Conservation (phyloP, 2,329 filamentous ascomycete genomes). For the Aspergillus caelatus region DNA sequence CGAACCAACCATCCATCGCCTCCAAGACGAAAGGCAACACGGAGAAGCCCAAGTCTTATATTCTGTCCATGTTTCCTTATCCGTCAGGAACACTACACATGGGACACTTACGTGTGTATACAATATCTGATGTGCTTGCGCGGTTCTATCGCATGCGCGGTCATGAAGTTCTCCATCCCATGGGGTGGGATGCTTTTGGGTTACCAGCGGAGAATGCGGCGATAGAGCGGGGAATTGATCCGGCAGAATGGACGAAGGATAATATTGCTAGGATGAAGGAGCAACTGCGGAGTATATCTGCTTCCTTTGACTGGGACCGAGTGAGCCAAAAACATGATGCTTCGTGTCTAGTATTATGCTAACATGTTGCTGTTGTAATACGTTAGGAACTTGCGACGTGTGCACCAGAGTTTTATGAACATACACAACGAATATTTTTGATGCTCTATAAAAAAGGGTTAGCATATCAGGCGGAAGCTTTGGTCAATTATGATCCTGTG, state of each 20-base stretch:
- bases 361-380: constrained; percentile 11
- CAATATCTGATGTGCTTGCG: constrained; percentile 83
- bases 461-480: constrained; percentile 79
- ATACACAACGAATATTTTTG: constrained; percentile 84
- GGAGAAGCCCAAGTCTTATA: constrained; percentile 58
- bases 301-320: constrained; percentile 78
- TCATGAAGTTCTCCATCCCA: constrained; percentile 77
- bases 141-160: constrained; percentile 76
- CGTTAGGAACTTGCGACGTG: constrained; percentile 79
- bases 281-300: constrained; percentile 78
- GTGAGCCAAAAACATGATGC: constrained; percentile 54
- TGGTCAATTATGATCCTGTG: constrained; percentile 89
- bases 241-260: constrained; percentile 74
- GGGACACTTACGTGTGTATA: constrained; percentile 85
- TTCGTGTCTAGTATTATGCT: constrained; percentile 9
- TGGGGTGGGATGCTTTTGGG: constrained; percentile 94
- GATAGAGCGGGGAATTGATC: constrained; percentile 77
- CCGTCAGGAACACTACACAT: constrained; percentile 85
- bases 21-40: constrained; percentile 6
- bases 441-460: constrained; percentile 73
- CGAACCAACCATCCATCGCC: background rate
- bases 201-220: constrained; percentile 90
- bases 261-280: constrained; percentile 87
- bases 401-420: constrained; percentile 82
- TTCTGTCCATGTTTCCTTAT: constrained; percentile 92